Evolutionary conservation across 1,284 basidiomycete genomes (phyloP), one percentile per base, ranked within the genome.

Genomic region (Lentinus polychrous): DNA sequence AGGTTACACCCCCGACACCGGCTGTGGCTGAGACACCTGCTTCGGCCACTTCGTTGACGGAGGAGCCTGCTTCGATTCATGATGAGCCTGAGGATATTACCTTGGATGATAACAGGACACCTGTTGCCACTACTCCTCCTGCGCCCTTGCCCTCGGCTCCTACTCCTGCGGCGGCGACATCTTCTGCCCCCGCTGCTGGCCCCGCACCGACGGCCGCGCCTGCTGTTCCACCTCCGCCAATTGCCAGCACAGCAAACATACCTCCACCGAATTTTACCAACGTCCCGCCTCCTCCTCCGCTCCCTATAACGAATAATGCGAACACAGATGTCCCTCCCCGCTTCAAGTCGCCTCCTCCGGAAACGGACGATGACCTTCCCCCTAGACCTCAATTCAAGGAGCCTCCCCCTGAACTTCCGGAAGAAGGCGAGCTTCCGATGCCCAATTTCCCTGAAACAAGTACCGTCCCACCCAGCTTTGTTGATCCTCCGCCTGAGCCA

Each of bases 381-480:
- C 66, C 66, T 40, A 68, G 76, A 32, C 78, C 79, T 2, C 53
- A 59, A 1, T 81, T 81, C 64, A 78, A 74, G 61, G 75, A 78
- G 45, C 68, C 67, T 20, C 65, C 66, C 12, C 67, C 70, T 6
- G 65, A 66, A 46, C 57, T 61, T 11, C 60, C 58, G 10, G 62
- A 64, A 8, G 53, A 61, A 6, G 57, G 60, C 7, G 37, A 33
- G 20, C 58, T 66, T 10, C 68, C 66, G 6, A 65, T 59, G 49
- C 70, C 72, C 14, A 66, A 64, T 8, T 75, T 78, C 49, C 53
- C 66, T 8, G 49, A 48, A 24, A 48, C 54, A 2, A 51, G 50
- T 8, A 46, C 44, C 5, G 32, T 51, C 37, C 53, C 52, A 5
- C 53, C 58, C 22, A 51, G 56, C 27, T 64, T 64, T 52, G 50